Evolutionary conservation across 2,329 filamentous ascomycete genomes (phyloP).

Genomic region (Ilyonectria mors-panacis): DNA sequence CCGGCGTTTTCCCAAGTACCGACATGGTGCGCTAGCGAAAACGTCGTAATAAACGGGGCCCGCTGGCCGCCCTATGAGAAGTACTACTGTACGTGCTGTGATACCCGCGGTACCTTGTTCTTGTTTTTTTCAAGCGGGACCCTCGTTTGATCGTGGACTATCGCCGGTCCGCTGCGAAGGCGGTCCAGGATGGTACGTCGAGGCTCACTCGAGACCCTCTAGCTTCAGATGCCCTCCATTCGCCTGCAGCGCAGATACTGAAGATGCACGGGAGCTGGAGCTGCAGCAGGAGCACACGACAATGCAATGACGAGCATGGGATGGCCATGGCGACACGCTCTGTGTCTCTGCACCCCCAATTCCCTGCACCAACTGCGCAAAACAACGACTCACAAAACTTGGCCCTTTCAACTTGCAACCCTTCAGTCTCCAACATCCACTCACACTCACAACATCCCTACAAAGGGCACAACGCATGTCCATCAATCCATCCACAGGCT

Average conservation of each 20-base stretch:
- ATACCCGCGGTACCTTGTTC: not conserved
- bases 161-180: not conserved
- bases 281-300: constrained; percentile 22
- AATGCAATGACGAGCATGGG: constrained; percentile 17
- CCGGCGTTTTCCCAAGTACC: constrained; percentile 18
- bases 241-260: constrained; percentile 15
- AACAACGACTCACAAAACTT: not conserved
- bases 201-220: not conserved
- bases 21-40: constrained; percentile 43
- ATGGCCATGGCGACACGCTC: not conserved
- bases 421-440: not conserved
- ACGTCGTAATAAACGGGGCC: constrained; percentile 43
- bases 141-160: not conserved
- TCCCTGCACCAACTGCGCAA: not conserved
- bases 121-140: not conserved
- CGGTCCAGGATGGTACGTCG: not conserved
- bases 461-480: constrained; percentile 3
- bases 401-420: not conserved
- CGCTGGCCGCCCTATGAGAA: constrained; percentile 19
- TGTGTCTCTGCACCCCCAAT: not conserved
- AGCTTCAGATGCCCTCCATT: constrained; percentile 1
- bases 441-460: constrained; percentile 6
- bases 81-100: not conserved
- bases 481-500: not conserved
- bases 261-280: constrained; percentile 18